Percentiles rank a stretch among this genome's conserved stretches.
phyloP scores from a whole-genome alignment of 2,329 filamentous ascomycete genomes.

The Ceratocystis cacaofunesta region DNA sequence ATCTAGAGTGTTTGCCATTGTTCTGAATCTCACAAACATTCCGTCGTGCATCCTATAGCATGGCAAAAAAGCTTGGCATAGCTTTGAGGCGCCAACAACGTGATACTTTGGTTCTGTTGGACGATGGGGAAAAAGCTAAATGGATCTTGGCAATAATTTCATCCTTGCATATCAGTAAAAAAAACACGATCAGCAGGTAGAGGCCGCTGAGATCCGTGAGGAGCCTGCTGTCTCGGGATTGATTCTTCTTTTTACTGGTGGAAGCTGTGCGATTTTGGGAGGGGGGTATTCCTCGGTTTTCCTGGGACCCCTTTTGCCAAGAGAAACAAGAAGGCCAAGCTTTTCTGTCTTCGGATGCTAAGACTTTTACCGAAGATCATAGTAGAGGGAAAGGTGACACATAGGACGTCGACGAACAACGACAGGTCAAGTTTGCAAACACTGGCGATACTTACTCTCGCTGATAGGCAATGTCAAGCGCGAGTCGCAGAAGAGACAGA shows the following conservation, averaged over 20 bases:
- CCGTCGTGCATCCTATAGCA: slow-evolving; percentile 5
- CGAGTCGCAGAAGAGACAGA: not conserved
- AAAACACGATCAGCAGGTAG: not conserved
- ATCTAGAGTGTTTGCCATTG: not conserved
- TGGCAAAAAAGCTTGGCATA: slow-evolving; percentile 10
- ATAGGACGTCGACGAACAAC: not conserved
- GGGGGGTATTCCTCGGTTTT: not conserved
- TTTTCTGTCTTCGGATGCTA: slow-evolving; percentile 4
- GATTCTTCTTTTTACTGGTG: not conserved
- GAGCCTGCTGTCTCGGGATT: not conserved
- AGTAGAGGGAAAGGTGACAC: not conserved
- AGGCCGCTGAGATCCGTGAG: not conserved
- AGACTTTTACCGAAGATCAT: slow-evolving; percentile 6
- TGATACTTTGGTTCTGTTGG: not conserved
- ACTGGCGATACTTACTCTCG: not conserved
- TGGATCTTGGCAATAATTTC: slow-evolving; percentile 6
- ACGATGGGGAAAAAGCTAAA: slow-evolving; percentile 6
- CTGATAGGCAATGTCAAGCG: too few relatives aligned
- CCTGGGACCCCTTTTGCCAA: slow-evolving; percentile 2
- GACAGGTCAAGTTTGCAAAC: not conserved
- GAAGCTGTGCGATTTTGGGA: not conserved
- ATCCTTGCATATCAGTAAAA: slow-evolving; percentile 6
- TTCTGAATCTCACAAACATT: slow-evolving; percentile 3
- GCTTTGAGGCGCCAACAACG: not conserved
- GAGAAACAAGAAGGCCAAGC: slow-evolving; percentile 7